Evolutionary conservation across 306 rosid genomes (phyloP), one percentile per base, ranked within the genome.

Genomic region (Medicago ruthenica): DNA sequence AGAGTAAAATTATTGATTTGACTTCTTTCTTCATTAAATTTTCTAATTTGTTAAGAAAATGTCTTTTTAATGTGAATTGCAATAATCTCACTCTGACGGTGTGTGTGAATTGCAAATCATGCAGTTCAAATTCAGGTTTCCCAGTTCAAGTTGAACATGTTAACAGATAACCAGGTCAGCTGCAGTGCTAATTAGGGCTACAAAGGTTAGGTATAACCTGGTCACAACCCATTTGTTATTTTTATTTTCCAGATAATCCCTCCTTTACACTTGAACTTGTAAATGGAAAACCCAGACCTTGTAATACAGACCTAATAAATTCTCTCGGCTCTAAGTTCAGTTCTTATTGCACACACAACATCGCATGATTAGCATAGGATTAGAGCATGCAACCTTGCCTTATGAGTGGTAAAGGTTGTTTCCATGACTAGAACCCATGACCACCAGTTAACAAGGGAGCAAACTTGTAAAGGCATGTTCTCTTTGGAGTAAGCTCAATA

Each of bases 401-500:
- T 47, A 15, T 73, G 31, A 27, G 34, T 42, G 6, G 16, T 50
- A 80, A 67, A 73, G 60, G 36, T 0, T 39, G 15, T 18, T 74
- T 24, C 54, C 34, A 45, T 45, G 70, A 58, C 64, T 31, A 36
- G 18, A 57, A 73, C 62, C 34, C 13, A 0, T 66, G 73, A 66
- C 62, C 45, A 36, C 45, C 27, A 37, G 16, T 40, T 41, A 31
- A 66, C 70, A 66, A 42, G 44, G 59, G 27, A 66, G 36, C 10
- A 73, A 57, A 39, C 53, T 64, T n/a, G 57, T 66, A 45, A 45
- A 57, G 61, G 37, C 45, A 55, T 11, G 13, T 51, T 36, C 79
- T 57, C 63, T 55, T 34, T 54, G 37, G 36, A 64, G 27, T 6
- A 70, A 67, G 70, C 67, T 66, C 68, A 57, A 57, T 57, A 61